Percentiles rank a stretch among this genome's conserved stretches.
Conservation (phyloP, 2,329 filamentous ascomycete species). For the Fusarium ramigenum region DNA sequence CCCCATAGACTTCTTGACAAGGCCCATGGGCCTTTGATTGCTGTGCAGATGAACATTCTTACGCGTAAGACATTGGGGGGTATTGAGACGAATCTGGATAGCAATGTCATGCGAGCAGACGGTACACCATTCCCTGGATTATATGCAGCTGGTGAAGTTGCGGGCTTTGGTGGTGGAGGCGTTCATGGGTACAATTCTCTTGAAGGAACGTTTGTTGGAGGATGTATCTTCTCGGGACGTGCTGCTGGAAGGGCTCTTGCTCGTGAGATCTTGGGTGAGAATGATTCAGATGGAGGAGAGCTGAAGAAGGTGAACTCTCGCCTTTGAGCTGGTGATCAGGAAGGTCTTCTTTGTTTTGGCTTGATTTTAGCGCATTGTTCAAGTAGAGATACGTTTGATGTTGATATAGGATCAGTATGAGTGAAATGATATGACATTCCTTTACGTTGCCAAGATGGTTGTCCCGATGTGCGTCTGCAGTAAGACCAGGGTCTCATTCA, state of each 20-base stretch:
- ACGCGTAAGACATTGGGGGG: conserved; percentile 70
- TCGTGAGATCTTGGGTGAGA: conserved; percentile 50
- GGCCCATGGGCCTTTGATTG: conserved; percentile 66
- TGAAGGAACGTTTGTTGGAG: conserved; percentile 70
- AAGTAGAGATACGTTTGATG: background rate
- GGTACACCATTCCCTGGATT: conserved; percentile 60
- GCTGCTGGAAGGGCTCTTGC: conserved; percentile 65
- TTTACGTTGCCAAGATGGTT: background rate
- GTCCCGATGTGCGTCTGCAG: background rate
- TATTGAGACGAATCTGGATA: conserved; percentile 66
- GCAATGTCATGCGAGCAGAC: conserved; percentile 64
- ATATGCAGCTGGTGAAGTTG: conserved; percentile 68
- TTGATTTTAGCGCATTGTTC: background rate
- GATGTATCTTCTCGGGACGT: conserved; percentile 70
- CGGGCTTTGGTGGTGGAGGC: conserved; percentile 69
- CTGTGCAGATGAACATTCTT: conserved; percentile 67
- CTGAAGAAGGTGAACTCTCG: conserved; percentile 6
- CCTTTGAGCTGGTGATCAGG: background rate
- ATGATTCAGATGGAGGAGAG: background rate
- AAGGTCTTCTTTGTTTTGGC: background rate
- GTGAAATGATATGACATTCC: background rate
- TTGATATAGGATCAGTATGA: background rate
- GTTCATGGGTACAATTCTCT: conserved; percentile 70
- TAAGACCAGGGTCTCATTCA: background rate
- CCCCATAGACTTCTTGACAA: conserved; percentile 65